These are phyloP conservation scores for Eucalyptus regnans DNA, from an alignment of 345 rosid species.

Conservation along the genomic window DNA sequence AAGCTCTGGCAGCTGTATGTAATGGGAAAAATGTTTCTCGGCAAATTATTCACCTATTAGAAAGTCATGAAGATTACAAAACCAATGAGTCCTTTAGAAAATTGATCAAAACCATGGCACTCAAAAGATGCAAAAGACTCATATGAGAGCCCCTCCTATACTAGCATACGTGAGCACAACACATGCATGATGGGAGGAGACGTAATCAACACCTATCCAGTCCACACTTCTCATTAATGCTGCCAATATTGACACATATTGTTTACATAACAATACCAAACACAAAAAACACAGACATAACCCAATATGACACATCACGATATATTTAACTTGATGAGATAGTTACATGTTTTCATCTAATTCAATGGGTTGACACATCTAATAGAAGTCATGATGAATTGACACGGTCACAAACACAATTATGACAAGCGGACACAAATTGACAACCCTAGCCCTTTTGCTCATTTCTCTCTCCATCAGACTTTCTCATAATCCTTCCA, in stretches of 20 bases:
- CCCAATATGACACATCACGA: not conserved
- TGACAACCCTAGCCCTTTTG: not conserved
- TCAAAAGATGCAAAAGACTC: too few relatives aligned
- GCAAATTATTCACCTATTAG: too few relatives aligned
- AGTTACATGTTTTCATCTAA: not conserved
- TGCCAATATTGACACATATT: not conserved
- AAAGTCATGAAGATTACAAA: too few relatives aligned
- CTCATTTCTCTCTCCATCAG: not conserved
- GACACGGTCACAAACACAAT: not conserved
- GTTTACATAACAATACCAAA: not conserved
- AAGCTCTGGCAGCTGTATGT: accelerated
- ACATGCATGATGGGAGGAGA: not conserved
- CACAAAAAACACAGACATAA: not conserved
- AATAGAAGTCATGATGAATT: not conserved
- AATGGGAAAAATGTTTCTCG: accelerated
- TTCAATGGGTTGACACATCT: not conserved
- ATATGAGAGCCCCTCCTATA: too few relatives aligned
- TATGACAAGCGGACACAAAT: not conserved
- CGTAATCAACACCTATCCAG: too few relatives aligned
- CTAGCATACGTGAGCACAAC: not conserved
- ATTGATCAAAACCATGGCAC: too few relatives aligned
- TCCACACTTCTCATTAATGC: too few relatives aligned
- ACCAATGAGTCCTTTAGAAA: too few relatives aligned
- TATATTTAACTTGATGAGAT: not conserved
- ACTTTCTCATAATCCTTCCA: not conserved